Conservation (phyloP, 129 eudicot genomes). For the Heracleum sosnowskyi region DNA sequence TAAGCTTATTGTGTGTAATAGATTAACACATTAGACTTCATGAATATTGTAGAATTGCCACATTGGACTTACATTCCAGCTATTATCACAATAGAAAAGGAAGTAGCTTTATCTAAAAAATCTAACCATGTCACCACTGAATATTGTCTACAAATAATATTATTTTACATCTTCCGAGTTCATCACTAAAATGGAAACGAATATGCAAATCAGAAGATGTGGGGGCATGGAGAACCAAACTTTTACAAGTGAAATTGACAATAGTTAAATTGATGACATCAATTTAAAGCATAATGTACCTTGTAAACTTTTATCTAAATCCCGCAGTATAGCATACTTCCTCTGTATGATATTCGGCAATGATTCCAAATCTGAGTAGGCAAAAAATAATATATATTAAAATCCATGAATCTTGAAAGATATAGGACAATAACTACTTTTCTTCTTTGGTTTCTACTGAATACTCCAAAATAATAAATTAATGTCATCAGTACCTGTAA, state of each 20-base stretch:
- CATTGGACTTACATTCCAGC: neutral
- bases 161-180: neutral
- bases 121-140: neutral
- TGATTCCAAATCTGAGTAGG: conserved; percentile 62
- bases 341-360: conserved; percentile 66
- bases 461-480: neutral
- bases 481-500: neutral
- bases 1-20: neutral
- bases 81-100: neutral
- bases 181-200: neutral
- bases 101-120: neutral
- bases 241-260: neutral
- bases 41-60: neutral
- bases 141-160: neutral
- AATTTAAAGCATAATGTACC: conserved; percentile 33
- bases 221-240: neutral
- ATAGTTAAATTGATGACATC: neutral
- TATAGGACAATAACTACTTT: neutral
- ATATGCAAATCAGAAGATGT: neutral
- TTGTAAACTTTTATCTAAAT: conserved; percentile 80
- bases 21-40: neutral
- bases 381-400: neutral
- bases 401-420: neutral
- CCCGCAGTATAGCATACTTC: conserved; percentile 74
- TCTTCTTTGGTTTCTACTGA: neutral